A percentile compares a stretch with the other conserved stretches of the same genome.
These are phyloP conservation scores for Melocanna baccifera DNA, from an alignment of 176 grass and related monocot genomes.

Conservation along the genomic window DNA sequence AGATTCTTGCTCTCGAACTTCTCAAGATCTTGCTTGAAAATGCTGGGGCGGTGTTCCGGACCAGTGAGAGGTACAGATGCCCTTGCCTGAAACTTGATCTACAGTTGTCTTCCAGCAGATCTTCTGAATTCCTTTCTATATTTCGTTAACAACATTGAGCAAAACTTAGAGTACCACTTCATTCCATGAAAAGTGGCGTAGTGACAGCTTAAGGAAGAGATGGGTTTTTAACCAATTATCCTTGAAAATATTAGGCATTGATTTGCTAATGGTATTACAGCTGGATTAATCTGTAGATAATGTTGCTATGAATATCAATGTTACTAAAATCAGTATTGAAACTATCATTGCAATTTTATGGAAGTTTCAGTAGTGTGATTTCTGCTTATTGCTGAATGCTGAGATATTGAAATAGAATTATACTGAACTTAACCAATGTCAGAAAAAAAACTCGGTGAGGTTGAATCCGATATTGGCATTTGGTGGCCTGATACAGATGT, in stretches of 20 bases:
- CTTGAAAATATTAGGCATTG: not conserved
- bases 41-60: constrained; percentile 95
- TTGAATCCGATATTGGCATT: constrained; percentile 1
- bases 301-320: not conserved
- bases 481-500: not conserved
- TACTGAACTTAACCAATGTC: not conserved
- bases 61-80: constrained; percentile 77
- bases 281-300: not conserved
- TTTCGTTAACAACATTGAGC: not conserved
- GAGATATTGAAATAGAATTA: not conserved
- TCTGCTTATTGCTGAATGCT: constrained; percentile 14
- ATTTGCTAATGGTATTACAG: not conserved
- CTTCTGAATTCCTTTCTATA: not conserved
- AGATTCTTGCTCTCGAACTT: constrained; percentile 92
- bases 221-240: not conserved
- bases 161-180: not conserved
- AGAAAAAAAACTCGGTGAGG: not conserved
- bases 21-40: constrained; percentile 99
- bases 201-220: not conserved
- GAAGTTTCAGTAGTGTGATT: constrained; percentile 5
- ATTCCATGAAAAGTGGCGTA: constrained; percentile 5
- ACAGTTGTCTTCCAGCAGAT: not conserved
- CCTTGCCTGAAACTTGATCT: constrained; percentile 11
- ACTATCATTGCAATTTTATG: not conserved
- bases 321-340: not conserved